Base-by-base conservation (phyloP, 768 basidiomycete genomes). In the Termitomyces sp. region DNA sequence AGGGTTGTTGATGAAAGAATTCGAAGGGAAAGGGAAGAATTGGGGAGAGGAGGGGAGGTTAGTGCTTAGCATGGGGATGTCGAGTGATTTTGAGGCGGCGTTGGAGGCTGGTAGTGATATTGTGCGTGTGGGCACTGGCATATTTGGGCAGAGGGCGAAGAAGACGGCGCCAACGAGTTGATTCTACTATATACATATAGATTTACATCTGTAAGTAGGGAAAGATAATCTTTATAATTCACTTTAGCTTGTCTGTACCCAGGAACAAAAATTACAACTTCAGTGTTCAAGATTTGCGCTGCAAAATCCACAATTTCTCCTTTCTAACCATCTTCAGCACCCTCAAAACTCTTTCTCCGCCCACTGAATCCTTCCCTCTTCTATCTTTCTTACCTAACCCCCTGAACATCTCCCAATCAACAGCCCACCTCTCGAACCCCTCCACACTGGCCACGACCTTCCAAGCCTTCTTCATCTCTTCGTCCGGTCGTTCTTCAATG, bases 51-150 rank as follows among this genome's bases (percentile, higher is more conserved):
- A 76, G 3, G 82, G 83, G 13, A 68, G 66, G 56, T 66, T 93
- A 50, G 25, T 86, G 62, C 64, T 93, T 67, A 93, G 91, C 54
- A 98, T 97, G 94, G 96, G 96, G 7, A 98, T 98, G 96, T 95
- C 93, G 48, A 88, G 86, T 58, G 96, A 98, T 64, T 98, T 94
- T 64, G 91, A 88, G 66, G 82, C 85, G 27, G 97, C 96, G 4
- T 70, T 98, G 46, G 80, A 76, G 66, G 83, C 85, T 12, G 96
- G 94, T 1, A 89, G 91, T 62, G 86, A 91, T 63, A 83, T 93
- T 43, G 94, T 98, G 0, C 72, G 97, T 44, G 94, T 98, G 5
- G 96, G 96, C 2, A 93, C 91, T 3, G 84, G 86, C 16, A 94
- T 98, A 40, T 96, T 96, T 65, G 94, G 94, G 0, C 71, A 78